Base-by-base conservation (phyloP, 352 stramenopile genomes). In the Globisporangium megalacanthum region DNA sequence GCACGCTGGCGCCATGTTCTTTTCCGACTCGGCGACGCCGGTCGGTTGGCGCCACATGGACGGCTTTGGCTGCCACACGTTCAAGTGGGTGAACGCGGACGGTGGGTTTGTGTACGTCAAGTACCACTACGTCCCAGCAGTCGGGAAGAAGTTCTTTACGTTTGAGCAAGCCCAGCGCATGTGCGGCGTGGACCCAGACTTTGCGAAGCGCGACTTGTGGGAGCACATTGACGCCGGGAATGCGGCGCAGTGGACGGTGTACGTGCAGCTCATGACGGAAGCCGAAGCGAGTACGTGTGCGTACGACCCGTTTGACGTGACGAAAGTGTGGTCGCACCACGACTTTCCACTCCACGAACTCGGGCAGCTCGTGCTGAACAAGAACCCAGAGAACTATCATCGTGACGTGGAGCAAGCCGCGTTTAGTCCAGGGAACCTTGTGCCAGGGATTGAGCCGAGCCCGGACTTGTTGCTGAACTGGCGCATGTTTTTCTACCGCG, bases 321-420 rank as follows among this genome's bases (percentile, higher is more conserved):
- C 92, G 60, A 98, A 98, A 64, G 61, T 97, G 33, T 98, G 90
- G 92, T 63, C 86, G n/a, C 90, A 98, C 64, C 60, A 61, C 8
- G 65, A 87, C 9, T 97, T 89, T 58, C 90, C 92, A 10, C 81
- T 97, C 9, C 69, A 79, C 44, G 80, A 97, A 65, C 75, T 98
- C 17, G 92, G 92, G 0, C 65, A 74, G 10, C 70, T 98, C 20
- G 88, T 96, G 33, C 74, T 98, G 6, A 96, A 98, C 73, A 73
- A 83, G 49, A 98, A 98, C 65, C 91, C 92, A 20, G 70, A 76
- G 37, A 97, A 97, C 69, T 98, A 97, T 72, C 97, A 96, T 62
- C 86, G 86, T n/a, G 87, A 98, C 67, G 82, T 97, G 6, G 92
- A 97, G 73, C 92, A 98, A 60, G 62, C 96, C 8, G 90, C 91